Evolutionary conservation across 306 rosid species (phyloP), one percentile per base, ranked within the genome.

Genomic region (Gynostemma pentaphyllum): DNA sequence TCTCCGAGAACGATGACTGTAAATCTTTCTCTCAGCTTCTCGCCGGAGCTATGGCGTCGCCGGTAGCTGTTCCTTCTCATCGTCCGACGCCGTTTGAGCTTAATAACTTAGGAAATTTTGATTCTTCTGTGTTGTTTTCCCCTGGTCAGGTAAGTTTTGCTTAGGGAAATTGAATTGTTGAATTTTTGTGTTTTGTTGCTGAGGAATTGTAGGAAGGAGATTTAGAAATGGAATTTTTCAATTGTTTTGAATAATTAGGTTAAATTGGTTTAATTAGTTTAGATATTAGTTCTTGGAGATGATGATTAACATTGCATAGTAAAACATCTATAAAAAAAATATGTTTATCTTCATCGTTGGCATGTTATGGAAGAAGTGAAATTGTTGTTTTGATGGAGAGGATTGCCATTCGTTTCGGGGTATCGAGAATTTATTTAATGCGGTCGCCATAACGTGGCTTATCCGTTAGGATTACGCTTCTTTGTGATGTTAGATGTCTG

Each of bases 21-120:
- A 88, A 80, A 76, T 86, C 95, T 5, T 89, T 86, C 74, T 86
- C 95, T 11, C 96, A 86, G 87, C 89, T 89, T 0, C 85, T 89
- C 40, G 84, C 91, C 16, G 95, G 96, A 5, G 85, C 96, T 18
- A 78, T 85, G 90, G 16, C 66, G 21, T 79, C 96, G 23, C 90
- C 94, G 67, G 82, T 18, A 21, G 26, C 69, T 2, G 5, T 15
- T 36, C 62, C 65, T 9, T 5, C 71, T 2, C 54, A 18, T 4
- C 22, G 64, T 8, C 32, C 45, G 53, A 13, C 51, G 15, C 61
- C 48, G 40, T 16, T 32, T 14, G 88, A 68, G 23, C 71, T 69
- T 1, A 53, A 36, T 22, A 42, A 52, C 44, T 44, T 74, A 21
- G 21, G 74, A 1, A 80, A 79, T 19, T 56, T 68, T 0, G 83